These are phyloP conservation scores for Sclerotinia subarctica DNA, from an alignment of 2,329 filamentous ascomycete species.

Conservation along the genomic window DNA sequence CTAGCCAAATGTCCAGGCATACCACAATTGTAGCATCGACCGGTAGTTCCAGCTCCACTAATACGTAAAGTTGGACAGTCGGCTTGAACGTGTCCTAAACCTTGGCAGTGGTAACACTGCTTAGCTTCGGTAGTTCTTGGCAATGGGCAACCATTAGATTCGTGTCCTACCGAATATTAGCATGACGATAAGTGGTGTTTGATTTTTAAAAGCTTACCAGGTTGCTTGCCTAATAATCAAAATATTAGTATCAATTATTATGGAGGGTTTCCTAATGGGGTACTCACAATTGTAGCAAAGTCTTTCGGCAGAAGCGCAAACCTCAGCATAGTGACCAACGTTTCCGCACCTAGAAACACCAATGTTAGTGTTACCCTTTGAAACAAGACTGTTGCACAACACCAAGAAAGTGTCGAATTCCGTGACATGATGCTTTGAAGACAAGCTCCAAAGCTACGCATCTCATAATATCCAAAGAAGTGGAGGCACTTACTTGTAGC, in stretches of 20 bases:
- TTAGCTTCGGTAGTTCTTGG: conserved; percentile 97
- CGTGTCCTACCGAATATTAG: conserved; percentile 61
- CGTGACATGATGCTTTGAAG: not conserved
- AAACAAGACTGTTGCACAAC: conserved; percentile 2
- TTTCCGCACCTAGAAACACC: conserved; percentile 56
- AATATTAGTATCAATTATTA: conserved; percentile 18
- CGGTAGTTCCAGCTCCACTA: conserved; percentile 75
- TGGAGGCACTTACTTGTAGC: conserved; percentile 45
- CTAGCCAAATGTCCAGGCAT: conserved; percentile 90
- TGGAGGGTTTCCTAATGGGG: not conserved
- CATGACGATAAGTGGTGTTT: not conserved
- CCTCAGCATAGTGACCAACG: conserved; percentile 78
- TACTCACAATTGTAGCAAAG: conserved; percentile 98
- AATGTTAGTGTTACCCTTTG: conserved; percentile 11
- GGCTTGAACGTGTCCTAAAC: conserved; percentile 95
- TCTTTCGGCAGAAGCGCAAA: conserved; percentile 95
- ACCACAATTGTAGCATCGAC: conserved; percentile 95
- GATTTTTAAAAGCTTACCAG: conserved; percentile 48
- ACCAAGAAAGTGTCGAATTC: not conserved
- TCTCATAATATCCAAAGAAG: not conserved
- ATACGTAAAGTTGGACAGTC: conserved; percentile 96
- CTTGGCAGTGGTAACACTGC: conserved; percentile 99
- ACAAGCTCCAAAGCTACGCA: not conserved
- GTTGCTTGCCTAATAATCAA: conserved; percentile 66
- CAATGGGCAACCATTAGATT: conserved; percentile 95